These are phyloP conservation scores for Tuber calosporum DNA, from an alignment of 495 filamentous ascomycete species.

Conservation along the genomic window DNA sequence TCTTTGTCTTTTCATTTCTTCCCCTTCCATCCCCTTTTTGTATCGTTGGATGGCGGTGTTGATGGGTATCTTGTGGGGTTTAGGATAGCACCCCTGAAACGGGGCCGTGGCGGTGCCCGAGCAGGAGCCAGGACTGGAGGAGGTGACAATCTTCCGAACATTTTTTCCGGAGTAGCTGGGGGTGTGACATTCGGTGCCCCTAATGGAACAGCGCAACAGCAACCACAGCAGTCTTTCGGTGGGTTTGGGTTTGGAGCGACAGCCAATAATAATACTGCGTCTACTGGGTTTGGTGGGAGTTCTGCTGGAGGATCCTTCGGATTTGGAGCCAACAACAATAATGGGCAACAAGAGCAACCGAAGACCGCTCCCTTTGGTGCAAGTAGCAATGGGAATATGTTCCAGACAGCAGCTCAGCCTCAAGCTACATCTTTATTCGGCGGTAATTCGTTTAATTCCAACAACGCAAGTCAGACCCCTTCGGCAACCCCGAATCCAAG, in stretches of 20 bases:
- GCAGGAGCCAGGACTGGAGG: conserved; percentile 18
- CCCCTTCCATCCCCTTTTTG: background rate
- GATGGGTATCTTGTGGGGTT: conserved; percentile 18
- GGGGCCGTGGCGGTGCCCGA: conserved; percentile 26
- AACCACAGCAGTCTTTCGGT: conserved; percentile 12
- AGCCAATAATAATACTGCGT: conserved; percentile 11
- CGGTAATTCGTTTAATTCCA: conserved; percentile 12
- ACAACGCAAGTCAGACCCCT: conserved; percentile 23
- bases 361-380: conserved; percentile 31
- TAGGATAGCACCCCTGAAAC: conserved; percentile 40
- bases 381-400: conserved; percentile 14
- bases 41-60: conserved; percentile 4
- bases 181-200: conserved; percentile 21
- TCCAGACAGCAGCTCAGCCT: background rate
- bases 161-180: conserved; percentile 26
- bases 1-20: background rate
- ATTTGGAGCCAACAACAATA: conserved; percentile 25
- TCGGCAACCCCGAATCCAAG: conserved; percentile 19
- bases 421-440: conserved; percentile 7
- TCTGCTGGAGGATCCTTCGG: conserved; percentile 26
- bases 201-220: conserved; percentile 24
- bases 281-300: conserved; percentile 28
- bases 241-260: conserved; percentile 28
- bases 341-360: conserved; percentile 23
- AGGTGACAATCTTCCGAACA: conserved; percentile 32